Evolutionary conservation across 305 asterid genomes (phyloP), one percentile per base, ranked within the genome.

Genomic region (Solanum hybrid): DNA sequence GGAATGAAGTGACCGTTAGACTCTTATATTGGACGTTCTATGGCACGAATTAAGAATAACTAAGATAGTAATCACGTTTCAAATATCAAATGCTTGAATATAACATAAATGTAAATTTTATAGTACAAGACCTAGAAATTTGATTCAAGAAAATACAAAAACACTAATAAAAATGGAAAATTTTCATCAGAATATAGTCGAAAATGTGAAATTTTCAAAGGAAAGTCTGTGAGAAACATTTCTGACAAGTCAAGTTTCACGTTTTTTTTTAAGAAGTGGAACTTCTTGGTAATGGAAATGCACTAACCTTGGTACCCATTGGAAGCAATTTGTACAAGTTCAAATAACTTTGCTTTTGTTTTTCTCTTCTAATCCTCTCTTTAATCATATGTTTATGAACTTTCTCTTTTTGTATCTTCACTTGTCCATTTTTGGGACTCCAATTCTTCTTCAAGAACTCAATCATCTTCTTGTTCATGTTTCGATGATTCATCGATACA

Each of bases 341-440:
- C 2, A 33, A 22, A 61, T 90, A 95, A 73, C 83, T 79, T 10
- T 91, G 92, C 85, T 88, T 93, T 89, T 92, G 96, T 83, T 89
- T 94, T 90, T 90, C 91, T 37, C 97, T 92, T 36, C 97, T 91
- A 91, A 92, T 87, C 90, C 95, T 94, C 91, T 94, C 96, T 77
- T 61, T 80, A 20, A 95, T 93, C 96, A 88, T 90, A 82, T 93
- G 96, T 91, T 87, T 94, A 70, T 73, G 87, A 34, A 87, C 90
- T 88, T 88, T 90, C 68, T 91, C 95, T 57, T 37, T 91, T 26
- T 90, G 90, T 0, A 70, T 88, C 85, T 80, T 93, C 73, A 38
- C 88, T 22, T 65, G 34, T 39, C 77, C 82, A 27, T n/a, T 22
- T 3, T 79, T 51, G 0, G 90, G 24, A 76, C 7, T 45, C 91